Percentiles rank a stretch among this genome's conserved stretches.
Conservation (phyloP, 2,329 filamentous ascomycete genomes). For the Diaporthe citrichinensis region DNA sequence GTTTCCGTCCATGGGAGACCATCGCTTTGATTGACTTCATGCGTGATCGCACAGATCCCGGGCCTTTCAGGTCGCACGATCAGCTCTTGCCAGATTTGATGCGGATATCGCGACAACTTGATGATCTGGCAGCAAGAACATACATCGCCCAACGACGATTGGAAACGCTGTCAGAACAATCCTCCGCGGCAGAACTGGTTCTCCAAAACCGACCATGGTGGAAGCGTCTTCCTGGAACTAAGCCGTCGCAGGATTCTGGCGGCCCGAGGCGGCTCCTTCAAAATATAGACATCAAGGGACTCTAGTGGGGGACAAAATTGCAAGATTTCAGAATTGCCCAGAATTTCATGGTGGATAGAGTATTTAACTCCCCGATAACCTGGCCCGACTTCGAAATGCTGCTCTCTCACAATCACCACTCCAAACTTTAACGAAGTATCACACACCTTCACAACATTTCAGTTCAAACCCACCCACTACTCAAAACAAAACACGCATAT, state of each 20-base stretch:
- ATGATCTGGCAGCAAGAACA: neutral
- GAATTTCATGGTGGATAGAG: too few species aligned
- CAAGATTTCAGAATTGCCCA: neutral
- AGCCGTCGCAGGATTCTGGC: neutral
- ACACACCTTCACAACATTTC: neutral
- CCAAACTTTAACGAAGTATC: neutral
- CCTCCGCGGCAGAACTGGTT: neutral
- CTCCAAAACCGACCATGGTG: neutral
- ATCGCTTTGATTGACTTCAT: accelerated
- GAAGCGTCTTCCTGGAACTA: neutral
- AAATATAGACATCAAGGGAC: neutral
- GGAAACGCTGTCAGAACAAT: neutral
- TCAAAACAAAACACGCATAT: neutral
- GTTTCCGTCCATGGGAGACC: neutral
- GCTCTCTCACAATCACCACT: neutral
- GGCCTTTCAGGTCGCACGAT: neutral
- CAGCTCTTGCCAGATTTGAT: neutral
- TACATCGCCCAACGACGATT: neutral
- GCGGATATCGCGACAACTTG: neutral
- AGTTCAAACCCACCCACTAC: neutral
- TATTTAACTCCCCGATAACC: neutral
- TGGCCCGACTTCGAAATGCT: neutral
- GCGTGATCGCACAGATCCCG: neutral
- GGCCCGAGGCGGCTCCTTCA: too few species aligned
- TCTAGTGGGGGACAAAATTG: neutral